These are phyloP conservation scores for Nannizzia gypsea DNA, from an alignment of 2,329 filamentous ascomycete species.

Conservation along the genomic window DNA sequence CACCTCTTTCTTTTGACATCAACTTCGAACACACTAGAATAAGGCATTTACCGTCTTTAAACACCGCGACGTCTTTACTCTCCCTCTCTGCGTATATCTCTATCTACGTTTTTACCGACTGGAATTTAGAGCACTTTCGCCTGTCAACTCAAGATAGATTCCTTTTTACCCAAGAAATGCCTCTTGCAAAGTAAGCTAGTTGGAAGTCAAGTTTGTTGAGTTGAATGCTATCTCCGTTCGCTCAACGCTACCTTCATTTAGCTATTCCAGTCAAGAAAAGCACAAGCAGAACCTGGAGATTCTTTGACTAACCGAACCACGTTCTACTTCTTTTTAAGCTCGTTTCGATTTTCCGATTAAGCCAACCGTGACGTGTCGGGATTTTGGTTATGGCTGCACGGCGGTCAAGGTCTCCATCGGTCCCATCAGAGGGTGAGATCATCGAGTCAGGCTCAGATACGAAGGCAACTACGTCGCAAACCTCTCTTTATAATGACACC, in stretches of 20 bases:
- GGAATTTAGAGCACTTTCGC: neutral
- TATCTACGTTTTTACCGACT: neutral
- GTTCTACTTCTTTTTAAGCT: slow-evolving; percentile 10
- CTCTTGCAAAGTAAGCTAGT: slow-evolving; percentile 17
- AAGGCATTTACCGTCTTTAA: neutral
- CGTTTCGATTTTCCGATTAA: slow-evolving; percentile 5
- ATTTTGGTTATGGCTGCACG: slow-evolving; percentile 35
- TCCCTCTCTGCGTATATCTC: neutral
- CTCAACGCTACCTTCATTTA: slow-evolving; percentile 10
- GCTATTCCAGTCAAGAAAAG: slow-evolving; percentile 4
- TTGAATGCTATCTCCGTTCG: slow-evolving; percentile 8
- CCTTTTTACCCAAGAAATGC: neutral
- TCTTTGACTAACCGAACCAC: slow-evolving; percentile 27
- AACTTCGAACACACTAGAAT: neutral
- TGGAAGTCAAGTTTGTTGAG: slow-evolving; percentile 13
- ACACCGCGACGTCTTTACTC: neutral
- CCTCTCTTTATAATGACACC: slow-evolving; percentile 62
- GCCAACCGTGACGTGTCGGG: neutral
- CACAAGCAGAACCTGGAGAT: slow-evolving; percentile 3
- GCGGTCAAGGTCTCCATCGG: slow-evolving; percentile 42
- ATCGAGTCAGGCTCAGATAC: slow-evolving; percentile 57
- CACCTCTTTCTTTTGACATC: neutral
- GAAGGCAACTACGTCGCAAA: slow-evolving; percentile 80
- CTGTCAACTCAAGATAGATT: neutral
- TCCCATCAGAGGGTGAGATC: slow-evolving; percentile 81